Conservation (phyloP, 2,329 filamentous ascomycete species). For the Cercospora janseana region DNA sequence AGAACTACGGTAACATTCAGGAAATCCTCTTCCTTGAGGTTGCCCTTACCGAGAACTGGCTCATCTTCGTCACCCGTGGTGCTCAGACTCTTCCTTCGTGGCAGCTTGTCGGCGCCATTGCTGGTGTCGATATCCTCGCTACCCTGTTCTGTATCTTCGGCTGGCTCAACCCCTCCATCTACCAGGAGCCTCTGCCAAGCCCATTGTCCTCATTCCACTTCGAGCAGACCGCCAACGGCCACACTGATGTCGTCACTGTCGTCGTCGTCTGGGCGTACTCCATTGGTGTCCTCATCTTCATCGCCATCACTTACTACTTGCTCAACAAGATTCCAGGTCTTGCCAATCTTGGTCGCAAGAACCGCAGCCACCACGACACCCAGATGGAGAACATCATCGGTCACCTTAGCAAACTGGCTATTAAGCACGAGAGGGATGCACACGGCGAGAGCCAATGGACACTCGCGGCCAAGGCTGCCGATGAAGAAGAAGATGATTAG, state of each 20-base stretch:
- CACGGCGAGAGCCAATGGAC: constrained; percentile 46
- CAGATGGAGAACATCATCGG: constrained; percentile 66
- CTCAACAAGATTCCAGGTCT: constrained; percentile 60
- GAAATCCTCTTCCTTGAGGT: constrained; percentile 61
- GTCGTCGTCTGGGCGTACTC: constrained; percentile 65
- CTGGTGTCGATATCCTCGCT: constrained; percentile 67
- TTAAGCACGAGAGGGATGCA: constrained; percentile 58
- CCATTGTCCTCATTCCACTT: constrained; percentile 41
- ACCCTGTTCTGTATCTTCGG: constrained; percentile 75
- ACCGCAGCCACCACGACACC: constrained; percentile 60
- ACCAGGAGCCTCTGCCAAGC: constrained; percentile 42
- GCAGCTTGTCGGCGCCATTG: constrained; percentile 70
- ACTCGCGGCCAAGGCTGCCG: constrained; percentile 44
- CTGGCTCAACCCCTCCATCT: constrained; percentile 61
- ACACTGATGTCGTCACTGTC: constrained; percentile 62
- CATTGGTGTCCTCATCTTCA: constrained; percentile 64
- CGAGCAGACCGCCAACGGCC: constrained; percentile 44
- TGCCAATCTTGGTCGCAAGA: constrained; percentile 62
- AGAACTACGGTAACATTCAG: constrained; percentile 72
- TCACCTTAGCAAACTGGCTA: constrained; percentile 62
- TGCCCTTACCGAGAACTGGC: constrained; percentile 55
- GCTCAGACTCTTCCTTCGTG: constrained; percentile 71
- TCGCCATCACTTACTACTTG: constrained; percentile 63
- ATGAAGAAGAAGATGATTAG: constrained; percentile 52
- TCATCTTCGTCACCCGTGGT: constrained; percentile 57